Conservation (phyloP, 2,329 filamentous ascomycete species). For the Pyrenochaeta sp. region DNA sequence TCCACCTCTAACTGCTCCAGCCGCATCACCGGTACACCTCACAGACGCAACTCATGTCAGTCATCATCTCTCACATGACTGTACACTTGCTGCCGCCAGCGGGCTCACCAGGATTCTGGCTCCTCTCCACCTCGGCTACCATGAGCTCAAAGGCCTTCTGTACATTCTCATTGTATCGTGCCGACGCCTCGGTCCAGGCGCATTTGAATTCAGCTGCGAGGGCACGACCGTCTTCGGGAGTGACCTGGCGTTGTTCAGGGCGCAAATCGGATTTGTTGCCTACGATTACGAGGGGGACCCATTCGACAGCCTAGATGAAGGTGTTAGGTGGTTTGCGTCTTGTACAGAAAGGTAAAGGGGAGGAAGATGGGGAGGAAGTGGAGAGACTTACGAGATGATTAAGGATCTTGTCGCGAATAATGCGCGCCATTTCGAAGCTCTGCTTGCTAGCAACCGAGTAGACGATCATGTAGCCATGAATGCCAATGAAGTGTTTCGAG, state of each 20-base stretch:
- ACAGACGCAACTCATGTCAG: conserved; percentile 23
- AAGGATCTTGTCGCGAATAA: conserved; percentile 96
- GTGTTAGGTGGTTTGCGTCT: conserved; percentile 14
- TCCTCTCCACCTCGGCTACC: conserved; percentile 94
- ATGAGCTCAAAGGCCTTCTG: conserved; percentile 91
- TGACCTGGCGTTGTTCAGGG: conserved; percentile 91
- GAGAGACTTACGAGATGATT: conserved; percentile 80
- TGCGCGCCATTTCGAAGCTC: conserved; percentile 96
- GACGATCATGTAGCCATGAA: conserved; percentile 97
- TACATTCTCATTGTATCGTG: conserved; percentile 94
- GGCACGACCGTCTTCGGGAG: conserved; percentile 82
- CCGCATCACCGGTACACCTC: conserved; percentile 14
- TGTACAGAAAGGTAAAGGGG: neutral
- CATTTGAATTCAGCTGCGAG: conserved; percentile 88
- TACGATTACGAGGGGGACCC: conserved; percentile 91
- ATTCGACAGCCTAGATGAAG: conserved; percentile 77
- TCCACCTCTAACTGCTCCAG: neutral
- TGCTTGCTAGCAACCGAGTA: conserved; percentile 96
- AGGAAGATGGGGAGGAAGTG: conserved; percentile 6
- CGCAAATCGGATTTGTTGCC: conserved; percentile 97
- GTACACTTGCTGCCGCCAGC: conserved; percentile 80
- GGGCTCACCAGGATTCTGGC: conserved; percentile 87
- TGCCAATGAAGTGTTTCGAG: conserved; percentile 98
- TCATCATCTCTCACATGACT: conserved; percentile 72
- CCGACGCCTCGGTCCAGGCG: conserved; percentile 93